These are phyloP conservation scores for Tilletiopsis washingtonensis DNA, from an alignment of 1,284 basidiomycete species.

Conservation along the genomic window DNA sequence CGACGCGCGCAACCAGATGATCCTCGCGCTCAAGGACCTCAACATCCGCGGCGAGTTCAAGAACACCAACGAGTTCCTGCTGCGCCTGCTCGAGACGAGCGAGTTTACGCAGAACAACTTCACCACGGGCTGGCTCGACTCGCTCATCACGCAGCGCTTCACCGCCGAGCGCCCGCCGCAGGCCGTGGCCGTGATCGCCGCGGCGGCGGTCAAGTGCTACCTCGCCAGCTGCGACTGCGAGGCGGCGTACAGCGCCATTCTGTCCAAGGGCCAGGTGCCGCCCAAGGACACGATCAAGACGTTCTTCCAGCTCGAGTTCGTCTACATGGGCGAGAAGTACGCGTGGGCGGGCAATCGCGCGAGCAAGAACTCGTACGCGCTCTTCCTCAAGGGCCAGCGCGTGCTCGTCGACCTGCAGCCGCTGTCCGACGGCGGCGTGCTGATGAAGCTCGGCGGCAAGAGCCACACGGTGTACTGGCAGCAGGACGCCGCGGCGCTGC, in stretches of 20 bases:
- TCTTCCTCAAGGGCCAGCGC: constrained; percentile 85
- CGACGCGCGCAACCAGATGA: constrained; percentile 98
- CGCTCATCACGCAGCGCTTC: constrained; percentile 85
- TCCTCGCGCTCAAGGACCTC: constrained; percentile 94
- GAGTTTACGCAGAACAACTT: constrained; percentile 96
- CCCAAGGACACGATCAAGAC: constrained; percentile 90
- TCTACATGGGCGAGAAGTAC: constrained; percentile 93
- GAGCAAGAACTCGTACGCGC: constrained; percentile 77
- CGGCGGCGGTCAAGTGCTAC: constrained; percentile 87
- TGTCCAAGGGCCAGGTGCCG: constrained; percentile 97
- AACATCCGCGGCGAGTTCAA: constrained; percentile 98
- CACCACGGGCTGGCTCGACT: constrained; percentile 98
- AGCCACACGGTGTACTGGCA: constrained; percentile 98
- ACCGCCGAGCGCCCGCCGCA: constrained; percentile 92
- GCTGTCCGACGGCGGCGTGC: constrained; percentile 87
- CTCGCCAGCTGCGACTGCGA: constrained; percentile 81
- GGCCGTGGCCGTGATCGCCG: constrained; percentile 87
- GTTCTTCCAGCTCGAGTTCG: constrained; percentile 85
- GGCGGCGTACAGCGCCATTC: constrained; percentile 85
- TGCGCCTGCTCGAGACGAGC: constrained; percentile 91
- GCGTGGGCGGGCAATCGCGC: constrained; percentile 92
- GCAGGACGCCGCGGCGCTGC: constrained; percentile 68
- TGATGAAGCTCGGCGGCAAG: constrained; percentile 82
- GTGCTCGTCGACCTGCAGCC: constrained; percentile 53
- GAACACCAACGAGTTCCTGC: constrained; percentile 88